Base-by-base conservation (phyloP, 169 alveolate genomes). In the Plasmodium sp. region DNA sequence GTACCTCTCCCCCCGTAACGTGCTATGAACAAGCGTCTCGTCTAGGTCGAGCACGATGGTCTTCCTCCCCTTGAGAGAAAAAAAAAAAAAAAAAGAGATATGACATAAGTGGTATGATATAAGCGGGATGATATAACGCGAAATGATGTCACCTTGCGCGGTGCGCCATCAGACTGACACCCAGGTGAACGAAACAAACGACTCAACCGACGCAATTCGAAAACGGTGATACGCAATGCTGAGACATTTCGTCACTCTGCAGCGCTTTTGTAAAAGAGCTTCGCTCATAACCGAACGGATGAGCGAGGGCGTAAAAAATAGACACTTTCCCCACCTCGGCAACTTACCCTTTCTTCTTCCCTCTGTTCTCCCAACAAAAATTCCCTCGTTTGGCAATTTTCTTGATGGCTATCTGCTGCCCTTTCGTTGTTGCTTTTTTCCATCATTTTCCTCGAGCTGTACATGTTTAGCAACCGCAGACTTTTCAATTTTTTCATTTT, bases 21-120 rank as follows among this genome's bases (percentile, higher is more conserved):
- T 84, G 80, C 97, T 95, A 56, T 95, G 97, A 80, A 96, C 95
- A 67, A 96, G 95, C n/a, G 97, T 96, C 85, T 96, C 97, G 54
- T 96, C 97, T 33, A 96, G 85, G 48, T 96, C 97, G 71, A 96
- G 86, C 7, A 96, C 97, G 14, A 96, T 67, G 14, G 97, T 96
- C 77, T 95, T 96, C 72, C 75, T 96, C 36, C 97, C 97, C 96
- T 94, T 84, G 45, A 1, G 31, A 43, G 54, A 43, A 71, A 84
- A 43, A 33, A 22, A 67, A 84, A 71, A 41, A 41, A 84, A 71
- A 41, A 27, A 84, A 41, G 14, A n/a, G 27, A 22, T 22, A 22
- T 22, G 27, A 22, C 27, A 22, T 22, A 22, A 22, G 27, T 22
- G 27, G 27, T 22, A 22, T 22, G 27, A 22, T 22, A 22, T 22